Evolutionary conservation across 2,329 filamentous ascomycete genomes (phyloP).

Genomic region (Hortaea sp.): DNA sequence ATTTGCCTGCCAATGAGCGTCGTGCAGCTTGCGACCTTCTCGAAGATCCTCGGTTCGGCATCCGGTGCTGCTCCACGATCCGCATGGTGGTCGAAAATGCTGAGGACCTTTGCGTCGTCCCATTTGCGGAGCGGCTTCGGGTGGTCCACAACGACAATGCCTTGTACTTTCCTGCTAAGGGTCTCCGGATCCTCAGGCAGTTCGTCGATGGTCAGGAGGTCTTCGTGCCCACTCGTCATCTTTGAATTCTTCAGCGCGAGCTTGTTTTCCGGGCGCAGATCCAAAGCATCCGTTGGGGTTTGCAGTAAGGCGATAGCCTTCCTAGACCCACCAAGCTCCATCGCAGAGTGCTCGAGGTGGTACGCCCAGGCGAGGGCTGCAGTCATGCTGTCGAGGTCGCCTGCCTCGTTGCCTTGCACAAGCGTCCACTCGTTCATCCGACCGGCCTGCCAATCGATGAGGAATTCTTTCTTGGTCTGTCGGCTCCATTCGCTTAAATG

Average conservation of each 20-base stretch:
- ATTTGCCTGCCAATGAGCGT: constrained; percentile 38
- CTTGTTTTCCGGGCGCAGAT: constrained; percentile 40
- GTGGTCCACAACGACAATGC: constrained; percentile 40
- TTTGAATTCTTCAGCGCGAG: constrained; percentile 34
- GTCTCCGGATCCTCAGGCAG: constrained; percentile 38
- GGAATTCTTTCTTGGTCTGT: constrained; percentile 35
- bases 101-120: constrained; percentile 33
- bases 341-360: constrained; percentile 35
- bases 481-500: constrained; percentile 42
- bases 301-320: constrained; percentile 40
- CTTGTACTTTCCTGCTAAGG: constrained; percentile 31
- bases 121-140: constrained; percentile 34
- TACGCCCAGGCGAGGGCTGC: constrained; percentile 40
- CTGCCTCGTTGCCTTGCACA: constrained; percentile 38
- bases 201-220: constrained; percentile 39
- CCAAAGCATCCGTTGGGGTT: constrained; percentile 36
- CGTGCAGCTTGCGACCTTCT: constrained; percentile 36
- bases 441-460: constrained; percentile 38
- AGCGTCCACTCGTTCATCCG: constrained; percentile 35
- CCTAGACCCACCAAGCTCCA: constrained; percentile 32
- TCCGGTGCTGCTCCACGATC: constrained; percentile 33
- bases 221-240: constrained; percentile 38
- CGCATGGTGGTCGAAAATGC: constrained; percentile 39
- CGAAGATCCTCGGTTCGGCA: constrained; percentile 35
- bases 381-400: constrained; percentile 36